Percentiles rank a stretch among this genome's conserved stretches.
These are phyloP conservation scores for Immersiella caudata DNA, from an alignment of 495 filamentous ascomycete species.

Conservation along the genomic window DNA sequence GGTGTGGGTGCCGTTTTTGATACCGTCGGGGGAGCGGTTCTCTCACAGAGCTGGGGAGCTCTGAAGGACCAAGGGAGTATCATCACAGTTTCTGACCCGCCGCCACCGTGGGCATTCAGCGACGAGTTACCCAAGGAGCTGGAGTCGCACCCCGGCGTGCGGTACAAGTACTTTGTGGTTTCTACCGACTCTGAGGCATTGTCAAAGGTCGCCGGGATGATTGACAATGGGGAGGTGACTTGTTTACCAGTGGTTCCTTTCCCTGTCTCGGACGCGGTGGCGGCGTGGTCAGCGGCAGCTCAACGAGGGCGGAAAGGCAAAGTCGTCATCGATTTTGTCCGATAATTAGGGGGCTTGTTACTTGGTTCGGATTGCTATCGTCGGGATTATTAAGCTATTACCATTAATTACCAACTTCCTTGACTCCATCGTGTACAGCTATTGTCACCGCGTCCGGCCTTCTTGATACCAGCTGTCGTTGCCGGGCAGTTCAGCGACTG, in stretches of 20 bases:
- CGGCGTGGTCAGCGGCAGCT: conserved; percentile 42
- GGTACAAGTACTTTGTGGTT: conserved; percentile 55
- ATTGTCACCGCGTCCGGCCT: neutral
- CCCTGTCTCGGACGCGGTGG: conserved; percentile 48
- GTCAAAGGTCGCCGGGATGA: conserved; percentile 46
- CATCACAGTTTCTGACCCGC: conserved; percentile 54
- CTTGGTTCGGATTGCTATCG: neutral
- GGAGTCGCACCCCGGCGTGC: conserved; percentile 36
- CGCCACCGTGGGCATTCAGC: conserved; percentile 33
- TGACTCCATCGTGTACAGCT: neutral
- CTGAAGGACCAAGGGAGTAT: conserved; percentile 49
- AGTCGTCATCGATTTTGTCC: conserved; percentile 25
- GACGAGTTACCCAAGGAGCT: conserved; percentile 36
- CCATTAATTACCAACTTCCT: neutral
- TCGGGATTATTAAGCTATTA: no score
- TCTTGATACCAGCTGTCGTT: conserved; percentile 16
- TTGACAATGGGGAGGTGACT: conserved; percentile 50
- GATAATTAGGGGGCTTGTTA: neutral
- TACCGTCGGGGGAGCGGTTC: conserved; percentile 49
- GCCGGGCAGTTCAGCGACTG: conserved; percentile 28
- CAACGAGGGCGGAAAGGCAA: conserved; percentile 23
- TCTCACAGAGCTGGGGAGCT: conserved; percentile 51
- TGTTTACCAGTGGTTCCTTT: conserved; percentile 55
- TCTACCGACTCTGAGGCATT: conserved; percentile 47
- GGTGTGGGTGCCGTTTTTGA: conserved; percentile 58